A percentile compares a stretch with the other conserved stretches of the same genome.
phyloP scores from a whole-genome alignment of 2,329 filamentous ascomycete genomes.

The Hypoxylon sp. region DNA sequence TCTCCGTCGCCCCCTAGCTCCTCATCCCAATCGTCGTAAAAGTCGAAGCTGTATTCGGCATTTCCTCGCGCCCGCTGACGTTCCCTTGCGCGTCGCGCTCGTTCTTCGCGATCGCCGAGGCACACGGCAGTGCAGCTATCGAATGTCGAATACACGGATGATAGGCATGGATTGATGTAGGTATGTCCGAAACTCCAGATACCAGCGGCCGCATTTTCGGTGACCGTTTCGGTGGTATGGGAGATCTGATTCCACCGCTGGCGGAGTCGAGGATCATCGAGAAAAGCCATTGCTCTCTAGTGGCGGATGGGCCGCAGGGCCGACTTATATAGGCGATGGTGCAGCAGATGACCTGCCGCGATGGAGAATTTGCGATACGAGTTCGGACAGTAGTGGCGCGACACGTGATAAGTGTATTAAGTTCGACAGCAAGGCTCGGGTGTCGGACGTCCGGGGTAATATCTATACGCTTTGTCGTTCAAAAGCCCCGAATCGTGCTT shows the following conservation, averaged over 20 bases:
- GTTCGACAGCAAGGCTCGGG: conserved; percentile 5
- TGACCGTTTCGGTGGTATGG: conserved; percentile 89
- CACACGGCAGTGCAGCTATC: conserved; percentile 80
- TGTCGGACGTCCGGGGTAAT: conserved; percentile 34
- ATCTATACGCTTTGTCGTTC: conserved; percentile 27
- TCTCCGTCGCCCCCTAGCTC: conserved; percentile 57
- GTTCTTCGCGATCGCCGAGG: conserved; percentile 78
- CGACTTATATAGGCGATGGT: conserved; percentile 22
- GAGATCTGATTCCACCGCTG: conserved; percentile 94
- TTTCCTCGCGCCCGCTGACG: conserved; percentile 68
- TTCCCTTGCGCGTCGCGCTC: conserved; percentile 74
- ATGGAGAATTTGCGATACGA: conserved; percentile 13
- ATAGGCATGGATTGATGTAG: conserved; percentile 86
- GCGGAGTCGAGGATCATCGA: conserved; percentile 87
- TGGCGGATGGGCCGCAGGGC: conserved; percentile 16
- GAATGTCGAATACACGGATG: conserved; percentile 72
- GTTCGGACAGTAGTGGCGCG: conserved; percentile 14
- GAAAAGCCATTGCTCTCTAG: conserved; percentile 63
- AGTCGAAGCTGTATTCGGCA: conserved; percentile 91
- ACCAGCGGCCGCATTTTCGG: conserved; percentile 89
- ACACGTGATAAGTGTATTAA: conserved; percentile 6
- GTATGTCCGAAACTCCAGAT: conserved; percentile 90
- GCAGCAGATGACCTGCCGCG: conserved; percentile 14
- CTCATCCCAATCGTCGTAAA: conserved; percentile 96
- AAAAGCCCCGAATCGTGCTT: conserved; percentile 34